Evolutionary conservation across 257 asterid species (phyloP).

Genomic region (Jaltomata sinuosa): DNA sequence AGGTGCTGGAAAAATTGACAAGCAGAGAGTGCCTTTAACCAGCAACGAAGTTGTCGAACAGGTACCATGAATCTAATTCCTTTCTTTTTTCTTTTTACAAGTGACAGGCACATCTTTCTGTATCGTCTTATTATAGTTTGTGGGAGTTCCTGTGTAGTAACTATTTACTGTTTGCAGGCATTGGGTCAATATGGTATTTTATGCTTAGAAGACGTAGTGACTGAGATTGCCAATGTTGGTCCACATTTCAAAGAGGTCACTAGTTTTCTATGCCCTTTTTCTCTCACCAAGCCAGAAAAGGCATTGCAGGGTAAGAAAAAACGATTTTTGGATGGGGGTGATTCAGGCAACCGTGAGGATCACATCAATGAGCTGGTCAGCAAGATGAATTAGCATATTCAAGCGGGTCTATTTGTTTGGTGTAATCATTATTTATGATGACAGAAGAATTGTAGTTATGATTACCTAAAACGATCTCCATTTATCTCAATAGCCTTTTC

Average conservation of each 20-base stretch:
- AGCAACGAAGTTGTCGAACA: constrained; percentile 78
- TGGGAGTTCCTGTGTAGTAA: background rate
- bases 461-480: no score
- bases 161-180: constrained; percentile 33
- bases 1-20: constrained; percentile 60
- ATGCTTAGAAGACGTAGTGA: constrained; percentile 80
- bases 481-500: background rate
- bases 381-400: constrained; percentile 63
- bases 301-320: constrained; percentile 71
- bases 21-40: constrained; percentile 62
- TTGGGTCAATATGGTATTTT: constrained; percentile 58
- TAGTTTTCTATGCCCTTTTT: constrained; percentile 62
- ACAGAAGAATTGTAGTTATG: background rate
- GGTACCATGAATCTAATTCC: constrained; percentile 23
- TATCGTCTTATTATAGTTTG: background rate
- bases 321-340: constrained; percentile 76
- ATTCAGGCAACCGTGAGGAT: constrained; percentile 74
- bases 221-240: constrained; percentile 59
- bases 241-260: constrained; percentile 57
- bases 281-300: constrained; percentile 66
- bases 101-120: background rate
- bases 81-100: background rate
- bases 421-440: background rate
- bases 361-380: constrained; percentile 59
- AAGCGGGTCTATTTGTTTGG: constrained; percentile 1